Evolutionary conservation across 148 eudicot genomes (phyloP).

Genomic region (Silene latifolia): DNA sequence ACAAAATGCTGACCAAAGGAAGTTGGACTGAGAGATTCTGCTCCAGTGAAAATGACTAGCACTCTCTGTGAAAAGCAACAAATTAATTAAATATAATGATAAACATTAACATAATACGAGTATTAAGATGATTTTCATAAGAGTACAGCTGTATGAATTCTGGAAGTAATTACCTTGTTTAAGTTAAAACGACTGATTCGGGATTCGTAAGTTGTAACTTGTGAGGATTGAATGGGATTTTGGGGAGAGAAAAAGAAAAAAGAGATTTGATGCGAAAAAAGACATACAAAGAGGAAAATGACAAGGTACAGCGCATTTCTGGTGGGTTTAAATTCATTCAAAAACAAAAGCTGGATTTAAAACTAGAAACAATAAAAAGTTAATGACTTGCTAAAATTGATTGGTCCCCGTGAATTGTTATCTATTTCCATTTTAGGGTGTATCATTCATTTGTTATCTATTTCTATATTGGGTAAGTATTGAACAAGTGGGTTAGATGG

Average conservation of each 20-base stretch:
- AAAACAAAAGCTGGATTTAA: no score
- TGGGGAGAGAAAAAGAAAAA: no score
- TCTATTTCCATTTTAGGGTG: no score
- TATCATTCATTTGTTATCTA: no score
- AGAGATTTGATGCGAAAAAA: neutral
- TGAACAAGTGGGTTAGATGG: no score
- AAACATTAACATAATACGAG: neutral
- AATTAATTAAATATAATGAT: neutral
- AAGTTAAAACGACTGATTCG: neutral
- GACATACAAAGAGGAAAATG: neutral
- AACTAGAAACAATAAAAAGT: no score
- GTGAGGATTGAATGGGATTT: neutral
- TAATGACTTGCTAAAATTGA: no score
- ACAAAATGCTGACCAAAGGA: slow-evolving; percentile 1
- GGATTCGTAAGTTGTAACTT: no score
- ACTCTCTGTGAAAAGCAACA: neutral
- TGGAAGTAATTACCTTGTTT: neutral
- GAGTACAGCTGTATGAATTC: neutral
- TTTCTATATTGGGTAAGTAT: no score
- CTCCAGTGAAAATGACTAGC: slow-evolving; percentile 11
- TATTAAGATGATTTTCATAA: neutral
- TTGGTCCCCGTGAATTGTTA: no score
- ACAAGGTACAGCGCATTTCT: neutral
- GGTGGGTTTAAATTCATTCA: neutral
- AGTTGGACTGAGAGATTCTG: neutral